Base-by-base conservation (phyloP, 2,329 filamentous ascomycete species). In the Diaporthe citri region DNA sequence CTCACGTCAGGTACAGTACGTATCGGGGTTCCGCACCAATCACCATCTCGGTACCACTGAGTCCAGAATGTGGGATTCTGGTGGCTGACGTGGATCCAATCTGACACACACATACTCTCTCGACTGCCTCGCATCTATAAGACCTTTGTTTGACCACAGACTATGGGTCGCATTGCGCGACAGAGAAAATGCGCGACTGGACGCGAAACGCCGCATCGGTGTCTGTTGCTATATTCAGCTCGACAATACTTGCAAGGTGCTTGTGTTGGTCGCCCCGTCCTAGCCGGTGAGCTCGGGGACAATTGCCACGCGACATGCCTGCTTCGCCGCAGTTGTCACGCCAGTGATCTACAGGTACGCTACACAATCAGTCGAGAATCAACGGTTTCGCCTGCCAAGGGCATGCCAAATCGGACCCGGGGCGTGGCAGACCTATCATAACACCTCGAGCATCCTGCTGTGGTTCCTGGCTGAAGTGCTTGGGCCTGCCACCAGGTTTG, bases 321-420 rank as follows among this genome's bases (percentile, higher is more conserved):
- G 43, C 28, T 56, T 72, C 71, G 71, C 48, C 39, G 34, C 39
- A 62, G 48, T 62, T 36, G 57, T 64, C 57, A 72, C 39, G 46
- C 57, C 71, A 72, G 48, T 41, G 57, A 51, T 55, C 57, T 72
- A 56, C 57, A 72, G 43, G 57, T 34, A 56, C 51, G 31, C 36
- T 62, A 72, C 51, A 72, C 70, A 64, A 64, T n/a, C 71, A 64
- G 46, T 69, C 55, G 43, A 41, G 55, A 59, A 62, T 36, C 64
- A 71, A 52, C 64, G n/a, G 55, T n/a, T 48, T 71, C 41, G 72
- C n/a, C 64, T 71, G 72, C 52, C 52, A 59, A 43, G 28, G 41
- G 46, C 46, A 52, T 52, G 51, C 25, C 71, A 64, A 64, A 56
- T 56, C n/a, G 48, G 25, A 31, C 46, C 25, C 8, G 48, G 13